A percentile compares a stretch with the other conserved stretches of the same genome.
Conservation (phyloP, 202 grass and related monocot genomes). For the Schoenoplectus triqueter region DNA sequence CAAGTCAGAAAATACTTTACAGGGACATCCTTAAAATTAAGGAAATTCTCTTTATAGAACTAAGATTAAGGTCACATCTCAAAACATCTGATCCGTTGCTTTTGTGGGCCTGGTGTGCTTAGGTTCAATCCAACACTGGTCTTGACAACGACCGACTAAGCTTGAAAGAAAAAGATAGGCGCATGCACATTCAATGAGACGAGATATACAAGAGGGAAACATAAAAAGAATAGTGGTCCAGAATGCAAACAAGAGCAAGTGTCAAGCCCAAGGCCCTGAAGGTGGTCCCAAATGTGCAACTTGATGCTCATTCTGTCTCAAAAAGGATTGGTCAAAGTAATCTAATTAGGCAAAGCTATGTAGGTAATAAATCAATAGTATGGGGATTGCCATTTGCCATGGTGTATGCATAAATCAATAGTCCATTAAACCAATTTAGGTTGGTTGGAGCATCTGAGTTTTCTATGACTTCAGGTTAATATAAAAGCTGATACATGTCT, state of each 20-base stretch:
- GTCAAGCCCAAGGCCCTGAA: conserved; percentile 39
- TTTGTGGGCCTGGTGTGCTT: conserved; percentile 28
- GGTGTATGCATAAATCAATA: too few species aligned
- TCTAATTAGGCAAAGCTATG: conserved; percentile 23
- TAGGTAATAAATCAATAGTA: background rate
- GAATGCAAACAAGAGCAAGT: conserved; percentile 36
- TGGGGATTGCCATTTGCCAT: too few species aligned
- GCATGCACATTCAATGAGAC: background rate
- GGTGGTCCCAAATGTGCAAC: conserved; percentile 9
- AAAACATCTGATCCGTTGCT: conserved; percentile 14
- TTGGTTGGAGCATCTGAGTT: background rate
- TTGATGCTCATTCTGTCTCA: conserved; percentile 32
- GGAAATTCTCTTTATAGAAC: background rate
- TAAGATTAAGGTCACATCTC: background rate
- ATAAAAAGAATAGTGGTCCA: conserved; percentile 24
- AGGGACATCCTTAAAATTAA: background rate
- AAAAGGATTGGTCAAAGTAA: conserved; percentile 34
- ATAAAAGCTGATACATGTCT: background rate
- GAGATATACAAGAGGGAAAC: background rate
- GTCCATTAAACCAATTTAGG: background rate
- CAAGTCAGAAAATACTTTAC: background rate
- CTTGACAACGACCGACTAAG: conserved; percentile 45
- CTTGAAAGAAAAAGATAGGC: background rate
- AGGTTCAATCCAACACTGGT: conserved; percentile 27
- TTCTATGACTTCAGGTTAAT: background rate